Percentiles rank a stretch among this genome's conserved stretches.
Conservation (phyloP, 2,329 filamentous ascomycete species). For the Neonectria punicea region DNA sequence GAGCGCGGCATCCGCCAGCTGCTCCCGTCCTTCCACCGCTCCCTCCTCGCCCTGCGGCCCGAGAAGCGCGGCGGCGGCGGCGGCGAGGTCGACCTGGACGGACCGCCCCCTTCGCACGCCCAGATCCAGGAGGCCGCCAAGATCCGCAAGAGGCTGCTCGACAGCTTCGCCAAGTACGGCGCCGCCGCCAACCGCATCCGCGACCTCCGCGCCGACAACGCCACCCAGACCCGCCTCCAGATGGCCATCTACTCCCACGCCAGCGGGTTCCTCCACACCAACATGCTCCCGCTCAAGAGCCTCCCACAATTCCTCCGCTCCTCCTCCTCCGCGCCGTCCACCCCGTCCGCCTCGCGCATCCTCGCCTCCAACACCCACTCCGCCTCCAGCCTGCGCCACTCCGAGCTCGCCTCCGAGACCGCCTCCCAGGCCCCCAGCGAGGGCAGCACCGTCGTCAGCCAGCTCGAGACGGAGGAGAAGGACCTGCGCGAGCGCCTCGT, state of each 20-base stretch:
- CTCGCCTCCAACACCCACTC: slow-evolving; percentile 49
- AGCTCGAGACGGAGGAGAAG: slow-evolving; percentile 84
- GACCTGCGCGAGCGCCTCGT: slow-evolving; percentile 81
- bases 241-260: slow-evolving; percentile 85
- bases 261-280: slow-evolving; percentile 83
- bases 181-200: slow-evolving; percentile 82
- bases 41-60: slow-evolving; percentile 76
- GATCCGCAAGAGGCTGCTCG: slow-evolving; percentile 87
- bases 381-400: slow-evolving; percentile 56
- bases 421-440: slow-evolving; percentile 58
- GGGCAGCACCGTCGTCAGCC: slow-evolving; percentile 63
- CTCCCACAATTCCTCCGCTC: slow-evolving; percentile 72
- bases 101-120: slow-evolving; percentile 62
- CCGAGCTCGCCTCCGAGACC: slow-evolving; percentile 60
- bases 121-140: slow-evolving; percentile 89
- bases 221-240: slow-evolving; percentile 79
- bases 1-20: slow-evolving; percentile 86
- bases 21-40: slow-evolving; percentile 84
- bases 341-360: slow-evolving; percentile 44
- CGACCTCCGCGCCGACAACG: slow-evolving; percentile 77
- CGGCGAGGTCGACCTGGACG: slow-evolving; percentile 50
- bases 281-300: slow-evolving; percentile 88
- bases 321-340: slow-evolving; percentile 49
- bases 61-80: slow-evolving; percentile 50
- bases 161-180: slow-evolving; percentile 90